Conservation (phyloP, 2,329 filamentous ascomycete genomes). For the Aureobasidium vineae region DNA sequence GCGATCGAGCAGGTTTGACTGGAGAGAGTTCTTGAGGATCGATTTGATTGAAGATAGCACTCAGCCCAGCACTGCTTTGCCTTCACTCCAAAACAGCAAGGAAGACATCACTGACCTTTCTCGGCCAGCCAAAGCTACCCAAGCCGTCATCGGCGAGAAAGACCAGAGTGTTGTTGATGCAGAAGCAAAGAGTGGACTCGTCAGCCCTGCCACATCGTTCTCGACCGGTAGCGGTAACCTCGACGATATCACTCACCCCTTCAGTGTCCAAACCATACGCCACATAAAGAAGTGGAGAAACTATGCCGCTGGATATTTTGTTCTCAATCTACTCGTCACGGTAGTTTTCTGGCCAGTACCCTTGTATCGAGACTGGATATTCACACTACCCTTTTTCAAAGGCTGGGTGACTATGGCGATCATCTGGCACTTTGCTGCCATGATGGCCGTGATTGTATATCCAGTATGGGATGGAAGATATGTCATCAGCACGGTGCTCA, state of each 20-base stretch:
- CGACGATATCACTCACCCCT: conserved; percentile 48
- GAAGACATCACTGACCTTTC: conserved; percentile 7
- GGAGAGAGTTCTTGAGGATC: conserved; percentile 49
- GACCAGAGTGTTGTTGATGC: neutral
- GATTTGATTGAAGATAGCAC: conserved; percentile 46
- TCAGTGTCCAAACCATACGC: conserved; percentile 37
- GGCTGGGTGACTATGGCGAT: conserved; percentile 49
- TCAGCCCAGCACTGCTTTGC: conserved; percentile 29
- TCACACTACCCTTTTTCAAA: conserved; percentile 48
- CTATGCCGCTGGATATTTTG: conserved; percentile 45
- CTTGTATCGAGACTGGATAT: conserved; percentile 52
- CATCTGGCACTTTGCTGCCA: conserved; percentile 51
- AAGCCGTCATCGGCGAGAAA: neutral
- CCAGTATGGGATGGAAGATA: conserved; percentile 50
- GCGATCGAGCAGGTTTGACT: conserved; percentile 41
- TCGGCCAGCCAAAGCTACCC: too few species aligned
- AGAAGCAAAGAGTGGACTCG: neutral
- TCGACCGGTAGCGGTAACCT: conserved; percentile 32
- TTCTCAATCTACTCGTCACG: conserved; percentile 48
- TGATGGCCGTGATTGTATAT: conserved; percentile 49
- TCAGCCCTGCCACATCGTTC: neutral
- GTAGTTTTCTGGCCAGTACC: conserved; percentile 53
- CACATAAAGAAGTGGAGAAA: conserved; percentile 34
- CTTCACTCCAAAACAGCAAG: conserved; percentile 11
- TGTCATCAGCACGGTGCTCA: conserved; percentile 40